Percentiles rank a stretch among this genome's conserved stretches.
These are phyloP conservation scores for Podaxis mareebaensis DNA, from an alignment of 768 basidiomycete species.

Conservation along the genomic window DNA sequence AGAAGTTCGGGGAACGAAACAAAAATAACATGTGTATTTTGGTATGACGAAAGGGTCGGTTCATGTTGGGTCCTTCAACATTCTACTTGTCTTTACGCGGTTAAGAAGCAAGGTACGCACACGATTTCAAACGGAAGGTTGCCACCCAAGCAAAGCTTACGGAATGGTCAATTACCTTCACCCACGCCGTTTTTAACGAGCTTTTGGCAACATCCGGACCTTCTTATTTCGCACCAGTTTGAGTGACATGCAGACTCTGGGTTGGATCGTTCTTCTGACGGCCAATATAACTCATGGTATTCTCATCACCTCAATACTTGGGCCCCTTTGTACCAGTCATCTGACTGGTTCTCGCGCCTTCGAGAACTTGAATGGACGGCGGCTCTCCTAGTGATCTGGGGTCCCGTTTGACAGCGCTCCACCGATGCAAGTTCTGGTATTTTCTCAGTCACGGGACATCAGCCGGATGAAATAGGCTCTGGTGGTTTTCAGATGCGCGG, in stretches of 20 bases:
- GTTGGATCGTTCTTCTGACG: not conserved
- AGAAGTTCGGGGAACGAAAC: constrained; percentile 1
- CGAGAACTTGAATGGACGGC: not conserved
- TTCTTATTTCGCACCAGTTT: not conserved
- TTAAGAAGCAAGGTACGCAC: constrained; percentile 8
- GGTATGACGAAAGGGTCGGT: constrained; percentile 12
- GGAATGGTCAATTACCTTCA: not conserved
- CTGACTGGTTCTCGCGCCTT: not conserved
- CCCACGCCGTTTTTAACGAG: not conserved
- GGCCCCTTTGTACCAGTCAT: not conserved
- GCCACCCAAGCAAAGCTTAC: not conserved
- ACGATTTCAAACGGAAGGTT: constrained; percentile 8
- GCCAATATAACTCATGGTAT: not conserved
- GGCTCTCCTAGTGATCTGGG: not conserved
- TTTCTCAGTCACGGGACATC: constrained; percentile 9
- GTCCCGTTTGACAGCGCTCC: not conserved
- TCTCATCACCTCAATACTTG: not conserved
- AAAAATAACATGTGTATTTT: constrained; percentile 11
- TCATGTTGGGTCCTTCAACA: constrained; percentile 2
- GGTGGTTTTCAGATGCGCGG: not conserved
- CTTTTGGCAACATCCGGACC: not conserved
- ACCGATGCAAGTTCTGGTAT: not conserved
- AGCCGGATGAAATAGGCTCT: constrained; percentile 17
- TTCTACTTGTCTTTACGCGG: constrained; percentile 6
- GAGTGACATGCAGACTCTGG: not conserved